Evolutionary conservation across 2,329 filamentous ascomycete genomes (phyloP).

Genomic region (Alternaria panax): DNA sequence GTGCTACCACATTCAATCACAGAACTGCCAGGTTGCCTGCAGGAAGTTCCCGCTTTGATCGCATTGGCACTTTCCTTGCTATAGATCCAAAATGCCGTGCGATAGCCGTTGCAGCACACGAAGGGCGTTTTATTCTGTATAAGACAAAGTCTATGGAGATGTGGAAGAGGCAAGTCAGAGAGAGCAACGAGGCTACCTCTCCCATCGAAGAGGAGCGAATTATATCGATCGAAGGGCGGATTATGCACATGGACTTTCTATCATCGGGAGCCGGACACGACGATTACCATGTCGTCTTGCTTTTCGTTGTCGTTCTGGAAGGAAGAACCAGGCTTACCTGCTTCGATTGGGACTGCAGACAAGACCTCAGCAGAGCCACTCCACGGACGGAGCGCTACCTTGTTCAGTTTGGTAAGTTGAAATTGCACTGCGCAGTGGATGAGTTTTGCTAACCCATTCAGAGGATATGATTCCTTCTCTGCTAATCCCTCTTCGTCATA

Average conservation of each 20-base stretch:
- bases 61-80: conserved; percentile 71
- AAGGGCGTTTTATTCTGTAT: conserved; percentile 75
- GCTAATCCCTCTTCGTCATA: conserved; percentile 51
- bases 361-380: conserved; percentile 36
- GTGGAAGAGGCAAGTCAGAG: conserved; percentile 56
- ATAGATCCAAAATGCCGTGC: conserved; percentile 75
- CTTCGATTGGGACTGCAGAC: conserved; percentile 62
- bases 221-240: conserved; percentile 66
- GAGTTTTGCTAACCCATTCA: conserved; percentile 24
- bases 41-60: conserved; percentile 60
- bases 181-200: conserved; percentile 53
- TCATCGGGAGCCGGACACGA: conserved; percentile 71
- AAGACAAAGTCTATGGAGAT: conserved; percentile 66
- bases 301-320: conserved; percentile 64
- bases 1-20: conserved; percentile 66
- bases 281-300: conserved; percentile 76
- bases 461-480: conserved; percentile 49
- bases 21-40: conserved; percentile 67
- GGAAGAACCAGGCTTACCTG: conserved; percentile 57
- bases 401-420: conserved; percentile 36
- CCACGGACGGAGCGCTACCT: conserved; percentile 37
- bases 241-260: conserved; percentile 87
- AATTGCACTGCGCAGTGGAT: background rate
- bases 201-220: conserved; percentile 66
- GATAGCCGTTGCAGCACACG: conserved; percentile 73